A percentile compares a stretch with the other conserved stretches of the same genome.
phyloP scores from a whole-genome alignment of 2,329 filamentous ascomycete species.

The Pseudogymnoascus sp. region DNA sequence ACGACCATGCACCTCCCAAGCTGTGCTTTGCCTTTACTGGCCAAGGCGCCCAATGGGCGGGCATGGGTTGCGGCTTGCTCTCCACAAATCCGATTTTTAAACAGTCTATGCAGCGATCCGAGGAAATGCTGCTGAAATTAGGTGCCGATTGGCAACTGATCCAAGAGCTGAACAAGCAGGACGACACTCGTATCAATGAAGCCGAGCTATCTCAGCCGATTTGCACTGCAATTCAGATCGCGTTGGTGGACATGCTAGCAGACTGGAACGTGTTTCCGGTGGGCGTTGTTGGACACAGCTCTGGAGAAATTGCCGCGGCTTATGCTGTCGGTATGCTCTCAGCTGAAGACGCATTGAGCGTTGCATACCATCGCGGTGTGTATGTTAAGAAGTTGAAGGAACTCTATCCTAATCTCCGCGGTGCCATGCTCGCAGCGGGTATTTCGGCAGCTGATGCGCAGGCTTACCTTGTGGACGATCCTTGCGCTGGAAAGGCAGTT shows the following conservation, averaged over 20 bases:
- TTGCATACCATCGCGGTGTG: slow-evolving; percentile 35
- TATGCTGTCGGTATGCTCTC: slow-evolving; percentile 32
- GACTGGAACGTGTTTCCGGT: slow-evolving; percentile 32
- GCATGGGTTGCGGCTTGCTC: slow-evolving; percentile 18
- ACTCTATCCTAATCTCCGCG: slow-evolving; percentile 23
- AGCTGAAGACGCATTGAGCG: slow-evolving; percentile 28
- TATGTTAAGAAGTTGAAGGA: slow-evolving; percentile 22
- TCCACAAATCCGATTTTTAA: background rate
- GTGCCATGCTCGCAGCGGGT: slow-evolving; percentile 48
- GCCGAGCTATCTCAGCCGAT: slow-evolving; percentile 34
- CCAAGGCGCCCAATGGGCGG: slow-evolving; percentile 21
- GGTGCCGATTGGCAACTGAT: background rate
- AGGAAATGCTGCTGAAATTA: background rate
- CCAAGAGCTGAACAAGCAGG: background rate
- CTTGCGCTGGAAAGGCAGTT: slow-evolving; percentile 14
- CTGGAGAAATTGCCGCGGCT: slow-evolving; percentile 40
- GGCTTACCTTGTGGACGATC: background rate
- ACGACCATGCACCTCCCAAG: no score
- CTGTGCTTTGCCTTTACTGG: slow-evolving; percentile 17
- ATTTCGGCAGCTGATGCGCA: slow-evolving; percentile 15
- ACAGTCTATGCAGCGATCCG: background rate
- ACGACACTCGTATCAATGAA: slow-evolving; percentile 32
- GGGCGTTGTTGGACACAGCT: slow-evolving; percentile 35
- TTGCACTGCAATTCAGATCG: slow-evolving; percentile 41
- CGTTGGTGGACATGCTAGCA: slow-evolving; percentile 35